Percentiles rank a stretch among this genome's conserved stretches.
Conservation (phyloP, 768 basidiomycete genomes). For the Tulasnella sp. region DNA sequence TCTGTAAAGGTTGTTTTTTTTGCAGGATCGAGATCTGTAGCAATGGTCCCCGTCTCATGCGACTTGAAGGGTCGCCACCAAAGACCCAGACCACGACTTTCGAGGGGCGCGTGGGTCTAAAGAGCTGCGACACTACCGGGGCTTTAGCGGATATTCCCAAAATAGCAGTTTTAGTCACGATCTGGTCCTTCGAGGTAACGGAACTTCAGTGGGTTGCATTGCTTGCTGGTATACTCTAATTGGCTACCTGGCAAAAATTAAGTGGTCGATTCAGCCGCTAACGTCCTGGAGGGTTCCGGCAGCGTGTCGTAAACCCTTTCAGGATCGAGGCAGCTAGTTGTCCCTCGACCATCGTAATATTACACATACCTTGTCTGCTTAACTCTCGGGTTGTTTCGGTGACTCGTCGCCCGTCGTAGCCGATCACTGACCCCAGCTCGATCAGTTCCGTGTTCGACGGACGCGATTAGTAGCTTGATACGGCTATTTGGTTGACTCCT, state of each 20-base stretch:
- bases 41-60: not conserved
- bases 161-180: not conserved
- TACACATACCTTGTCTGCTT: not conserved
- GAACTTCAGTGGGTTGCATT: not conserved
- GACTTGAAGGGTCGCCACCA: not conserved
- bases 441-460: not conserved
- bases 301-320: not conserved
- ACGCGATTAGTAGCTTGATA: not conserved
- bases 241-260: not conserved
- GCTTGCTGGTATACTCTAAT: not conserved
- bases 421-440: not conserved
- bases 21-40: slow-evolving; percentile 1
- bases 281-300: not conserved
- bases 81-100: not conserved
- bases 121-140: not conserved
- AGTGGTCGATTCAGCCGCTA: not conserved
- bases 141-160: not conserved
- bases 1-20: slow-evolving; percentile 8
- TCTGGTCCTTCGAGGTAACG: not conserved
- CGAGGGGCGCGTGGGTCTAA: not conserved
- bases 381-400: not conserved
- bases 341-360: not conserved
- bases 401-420: not conserved
- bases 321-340: not conserved
- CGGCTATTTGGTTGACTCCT: not conserved